Percentiles rank a stretch among this genome's conserved stretches.
Evolutionary conservation across 805 yeast genomes (phyloP).

Genomic region (Saccharomycopsis schoenii): DNA sequence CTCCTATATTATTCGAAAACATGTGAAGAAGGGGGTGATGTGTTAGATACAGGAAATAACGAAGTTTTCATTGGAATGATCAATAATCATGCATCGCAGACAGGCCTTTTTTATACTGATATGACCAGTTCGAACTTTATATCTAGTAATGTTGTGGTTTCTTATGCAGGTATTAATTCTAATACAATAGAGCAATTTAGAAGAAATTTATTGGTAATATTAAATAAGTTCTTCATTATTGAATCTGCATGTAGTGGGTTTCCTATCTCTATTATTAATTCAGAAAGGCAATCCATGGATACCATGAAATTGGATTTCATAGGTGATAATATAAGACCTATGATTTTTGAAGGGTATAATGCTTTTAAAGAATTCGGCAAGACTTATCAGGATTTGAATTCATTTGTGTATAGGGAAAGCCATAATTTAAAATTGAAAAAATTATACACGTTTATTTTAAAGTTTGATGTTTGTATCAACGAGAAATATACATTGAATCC

Average conservation of each 20-base stretch:
- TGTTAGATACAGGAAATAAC: neutral
- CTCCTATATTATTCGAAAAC: neutral
- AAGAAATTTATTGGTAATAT: neutral
- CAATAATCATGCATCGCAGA: neutral
- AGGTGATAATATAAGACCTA: neutral
- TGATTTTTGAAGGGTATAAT: neutral
- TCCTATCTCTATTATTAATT: neutral
- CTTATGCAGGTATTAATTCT: neutral
- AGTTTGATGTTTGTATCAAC: neutral
- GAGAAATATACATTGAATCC: neutral
- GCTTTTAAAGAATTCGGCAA: neutral
- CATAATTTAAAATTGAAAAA: neutral
- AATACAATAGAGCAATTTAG: neutral
- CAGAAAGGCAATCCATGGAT: neutral
- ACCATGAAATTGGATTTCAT: neutral
- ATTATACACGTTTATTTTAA: neutral
- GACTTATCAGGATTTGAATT: neutral
- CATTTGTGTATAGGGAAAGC: neutral
- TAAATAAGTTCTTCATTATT: neutral
- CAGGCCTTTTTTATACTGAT: neutral
- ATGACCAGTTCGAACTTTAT: neutral
- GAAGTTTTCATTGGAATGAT: neutral
- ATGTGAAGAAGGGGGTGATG: neutral
- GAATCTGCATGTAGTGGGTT: neutral
- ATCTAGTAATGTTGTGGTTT: neutral